Percentiles rank a stretch among this genome's conserved stretches.
phyloP scores from a whole-genome alignment of 1,139 yeast genomes.

The Debaryomyces subglobosus region DNA sequence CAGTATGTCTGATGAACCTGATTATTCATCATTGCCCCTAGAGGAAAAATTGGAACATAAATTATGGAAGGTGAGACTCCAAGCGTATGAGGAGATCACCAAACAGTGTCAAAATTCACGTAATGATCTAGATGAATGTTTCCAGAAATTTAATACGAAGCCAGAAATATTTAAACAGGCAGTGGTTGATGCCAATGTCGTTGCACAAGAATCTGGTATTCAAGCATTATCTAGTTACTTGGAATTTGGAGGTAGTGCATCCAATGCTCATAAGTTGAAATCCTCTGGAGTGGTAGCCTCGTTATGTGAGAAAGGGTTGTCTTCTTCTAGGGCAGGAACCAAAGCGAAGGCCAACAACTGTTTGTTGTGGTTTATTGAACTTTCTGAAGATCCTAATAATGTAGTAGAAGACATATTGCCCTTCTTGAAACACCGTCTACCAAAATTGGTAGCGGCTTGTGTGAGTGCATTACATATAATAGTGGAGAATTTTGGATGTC shows the following conservation, averaged over 20 bases:
- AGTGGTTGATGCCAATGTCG: constrained; percentile 81
- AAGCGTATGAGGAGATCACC: constrained; percentile 74
- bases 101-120: constrained; percentile 56
- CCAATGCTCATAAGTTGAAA: constrained; percentile 39
- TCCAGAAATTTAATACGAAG: constrained; percentile 51
- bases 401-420: constrained; percentile 73
- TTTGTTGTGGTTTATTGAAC: constrained; percentile 63
- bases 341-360: constrained; percentile 67
- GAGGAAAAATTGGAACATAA: constrained; percentile 69
- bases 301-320: constrained; percentile 77
- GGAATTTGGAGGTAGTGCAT: constrained; percentile 56
- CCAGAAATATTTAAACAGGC: constrained; percentile 56
- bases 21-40: constrained; percentile 64
- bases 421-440: constrained; percentile 61
- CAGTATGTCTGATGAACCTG: constrained; percentile 50
- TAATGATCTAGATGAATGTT: constrained; percentile 57
- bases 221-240: constrained; percentile 58
- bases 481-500: constrained; percentile 71
- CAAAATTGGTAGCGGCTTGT: constrained; percentile 78
- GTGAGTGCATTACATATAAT: constrained; percentile 59
- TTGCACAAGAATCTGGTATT: constrained; percentile 87
- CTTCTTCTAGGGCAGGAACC: constrained; percentile 77
- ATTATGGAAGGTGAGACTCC: constrained; percentile 89
- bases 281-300: constrained; percentile 51
- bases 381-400: constrained; percentile 60